Evolutionary conservation across 306 rosid genomes (phyloP).

Genomic region (Senna tora): DNA sequence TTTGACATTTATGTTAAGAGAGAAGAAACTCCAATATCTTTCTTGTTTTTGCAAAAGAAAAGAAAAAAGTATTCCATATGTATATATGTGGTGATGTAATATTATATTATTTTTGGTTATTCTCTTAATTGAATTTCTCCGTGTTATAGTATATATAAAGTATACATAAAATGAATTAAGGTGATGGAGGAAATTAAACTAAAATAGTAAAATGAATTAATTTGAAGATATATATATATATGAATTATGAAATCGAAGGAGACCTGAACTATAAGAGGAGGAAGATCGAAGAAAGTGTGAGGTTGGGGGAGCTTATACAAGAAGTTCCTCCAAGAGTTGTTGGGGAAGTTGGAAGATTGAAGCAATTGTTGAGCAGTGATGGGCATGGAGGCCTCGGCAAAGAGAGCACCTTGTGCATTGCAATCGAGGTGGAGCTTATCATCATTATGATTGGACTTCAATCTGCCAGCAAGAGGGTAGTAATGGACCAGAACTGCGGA

Average conservation of each 20-base stretch:
- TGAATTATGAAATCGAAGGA: neutral
- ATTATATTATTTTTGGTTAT: no score
- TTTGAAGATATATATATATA: no score
- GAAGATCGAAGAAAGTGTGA: constrained; percentile 69
- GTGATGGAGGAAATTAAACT: no score
- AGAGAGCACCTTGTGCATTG: constrained; percentile 79
- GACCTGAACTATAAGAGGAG: constrained; percentile 91
- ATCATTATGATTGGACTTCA: constrained; percentile 50
- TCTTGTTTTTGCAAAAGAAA: no score
- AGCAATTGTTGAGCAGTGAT: constrained; percentile 59
- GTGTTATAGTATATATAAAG: neutral
- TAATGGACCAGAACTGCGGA: constrained; percentile 69
- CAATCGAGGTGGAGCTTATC: constrained; percentile 80
- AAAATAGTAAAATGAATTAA: no score
- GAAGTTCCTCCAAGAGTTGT: constrained; percentile 78
- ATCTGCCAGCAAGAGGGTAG: constrained; percentile 87
- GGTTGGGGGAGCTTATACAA: constrained; percentile 60
- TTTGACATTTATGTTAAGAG: neutral
- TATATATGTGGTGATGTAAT: neutral
- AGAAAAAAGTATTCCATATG: neutral
- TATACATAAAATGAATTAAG: no score
- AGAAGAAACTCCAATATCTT: neutral
- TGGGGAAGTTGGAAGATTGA: constrained; percentile 53
- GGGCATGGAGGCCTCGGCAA: constrained; percentile 82
- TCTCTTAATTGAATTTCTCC: neutral